phyloP scores from a whole-genome alignment of 768 basidiomycete genomes.

The Lactarius trivialis region DNA sequence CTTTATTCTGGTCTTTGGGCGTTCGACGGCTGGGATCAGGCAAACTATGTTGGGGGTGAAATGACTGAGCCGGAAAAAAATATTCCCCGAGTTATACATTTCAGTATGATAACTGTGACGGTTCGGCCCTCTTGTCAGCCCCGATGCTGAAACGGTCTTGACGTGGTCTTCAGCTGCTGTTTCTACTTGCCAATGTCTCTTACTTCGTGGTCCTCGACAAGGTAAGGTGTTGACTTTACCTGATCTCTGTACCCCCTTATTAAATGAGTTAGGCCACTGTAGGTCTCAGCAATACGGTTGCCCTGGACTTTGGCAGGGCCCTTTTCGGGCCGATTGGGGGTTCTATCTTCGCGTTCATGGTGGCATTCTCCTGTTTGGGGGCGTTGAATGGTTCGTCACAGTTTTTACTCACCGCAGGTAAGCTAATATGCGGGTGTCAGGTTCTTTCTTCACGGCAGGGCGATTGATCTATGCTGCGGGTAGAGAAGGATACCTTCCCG shows the following conservation, averaged over 20 bases:
- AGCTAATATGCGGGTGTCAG: conserved; percentile 32
- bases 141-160: conserved; percentile 13
- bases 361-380: conserved; percentile 92
- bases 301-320: conserved; percentile 85
- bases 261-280: conserved; percentile 44
- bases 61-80: conserved; percentile 77
- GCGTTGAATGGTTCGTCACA: conserved; percentile 72
- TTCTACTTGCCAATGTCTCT: conserved; percentile 75
- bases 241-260: conserved; percentile 2
- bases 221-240: conserved; percentile 32
- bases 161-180: conserved; percentile 47
- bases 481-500: conserved; percentile 80
- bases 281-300: conserved; percentile 77
- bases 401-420: neutral
- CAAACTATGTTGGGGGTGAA: conserved; percentile 87
- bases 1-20: conserved; percentile 95
- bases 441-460: conserved; percentile 68
- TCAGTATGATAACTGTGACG: conserved; percentile 80
- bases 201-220: conserved; percentile 94
- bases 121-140: conserved; percentile 36
- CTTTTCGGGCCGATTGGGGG: conserved; percentile 87
- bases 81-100: conserved; percentile 82
- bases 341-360: conserved; percentile 80
- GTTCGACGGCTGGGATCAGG: conserved; percentile 95
- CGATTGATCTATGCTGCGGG: conserved; percentile 86